Base-by-base conservation (phyloP, 2,329 filamentous ascomycete genomes). In the Chalaropsis thielavioides region DNA sequence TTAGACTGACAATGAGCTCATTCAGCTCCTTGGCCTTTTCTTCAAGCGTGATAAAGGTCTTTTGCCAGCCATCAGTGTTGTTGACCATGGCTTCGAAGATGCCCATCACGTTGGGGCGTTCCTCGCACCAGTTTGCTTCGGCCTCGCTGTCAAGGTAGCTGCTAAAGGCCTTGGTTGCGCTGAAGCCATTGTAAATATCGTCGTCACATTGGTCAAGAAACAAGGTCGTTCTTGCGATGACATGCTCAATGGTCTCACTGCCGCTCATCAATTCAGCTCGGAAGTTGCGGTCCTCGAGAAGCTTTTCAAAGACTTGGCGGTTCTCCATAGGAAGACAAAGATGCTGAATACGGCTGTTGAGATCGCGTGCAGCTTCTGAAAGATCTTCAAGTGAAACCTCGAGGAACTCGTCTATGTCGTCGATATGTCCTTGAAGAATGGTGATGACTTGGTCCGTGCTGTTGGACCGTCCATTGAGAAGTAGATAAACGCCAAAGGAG, bases 41-140 rank as follows among this genome's bases (percentile, higher is more conserved):
- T 72, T 90, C 86, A 67, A 96, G 79, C 64, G 87, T 87, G 64
- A 85, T 81, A 71, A 96, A 86, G 6, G 90, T 90, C 65, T 86
- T 84, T 66, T 86, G 83, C 92, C 92, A 97, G 54, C 92, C 91
- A 68, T 95, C 88, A 8, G 91, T 87, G 70, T 97, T 97, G 41
- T 90, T 89, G 71, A 88, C 87, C 92, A 97, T 97, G 44, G 92
- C 90, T 49, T 86, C 83, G 70, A 89, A 94, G 22, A 96, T 90
- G 59, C 89, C 85, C 43, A 81, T 79, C 59, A 87, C 77, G 60
- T 83, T 80, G 1, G 81, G 79, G 24, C 89, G 82, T 60, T 87
- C 83, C 62, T 80, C 75, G 65, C 84, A 80, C 73, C 83, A 84
- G 69, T 80, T 79, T 3, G 82, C 79, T 44, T 84, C 78, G 58